These are phyloP conservation scores for Talaromyces sp. DNA, from an alignment of 2,329 filamentous ascomycete genomes.

Conservation along the genomic window DNA sequence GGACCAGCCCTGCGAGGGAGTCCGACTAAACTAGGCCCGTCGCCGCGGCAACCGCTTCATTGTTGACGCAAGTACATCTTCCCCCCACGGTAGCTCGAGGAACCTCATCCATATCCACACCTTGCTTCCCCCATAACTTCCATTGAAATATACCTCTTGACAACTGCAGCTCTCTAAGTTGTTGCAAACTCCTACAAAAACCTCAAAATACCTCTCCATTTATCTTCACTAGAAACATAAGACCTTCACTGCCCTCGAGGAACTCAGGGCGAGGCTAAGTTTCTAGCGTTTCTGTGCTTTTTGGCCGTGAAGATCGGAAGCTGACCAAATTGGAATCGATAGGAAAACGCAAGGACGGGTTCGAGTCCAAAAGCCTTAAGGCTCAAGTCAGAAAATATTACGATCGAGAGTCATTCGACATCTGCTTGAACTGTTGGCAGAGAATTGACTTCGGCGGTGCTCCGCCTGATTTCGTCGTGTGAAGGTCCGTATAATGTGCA, in stretches of 20 bases:
- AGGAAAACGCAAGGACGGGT: constrained; percentile 17
- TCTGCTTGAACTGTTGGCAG: constrained; percentile 6
- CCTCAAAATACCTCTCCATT: background rate
- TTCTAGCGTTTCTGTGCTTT: constrained; percentile 17
- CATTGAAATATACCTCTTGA: background rate
- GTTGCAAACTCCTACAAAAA: background rate
- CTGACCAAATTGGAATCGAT: constrained; percentile 15
- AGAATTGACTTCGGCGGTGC: constrained; percentile 15
- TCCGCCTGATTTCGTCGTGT: constrained; percentile 8
- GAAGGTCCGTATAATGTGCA: constrained; percentile 9
- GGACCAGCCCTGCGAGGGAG: constrained; percentile 7
- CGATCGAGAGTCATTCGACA: background rate
- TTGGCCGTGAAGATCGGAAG: constrained; percentile 10
- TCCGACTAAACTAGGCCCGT: constrained; percentile 20
- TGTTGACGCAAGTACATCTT: constrained; percentile 35
- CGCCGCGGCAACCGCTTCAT: constrained; percentile 39
- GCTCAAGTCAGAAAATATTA: constrained; percentile 12
- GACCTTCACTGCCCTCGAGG: constrained; percentile 14
- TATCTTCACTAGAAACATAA: constrained; percentile 13
- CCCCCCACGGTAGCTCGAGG: constrained; percentile 10
- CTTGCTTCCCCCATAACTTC: constrained; percentile 1
- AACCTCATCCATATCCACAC: constrained; percentile 15
- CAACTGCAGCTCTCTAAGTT: background rate
- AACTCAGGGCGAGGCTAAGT: constrained; percentile 19
- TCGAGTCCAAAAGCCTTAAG: constrained; percentile 11